Evolutionary conservation across 495 filamentous ascomycete species (phyloP), one percentile per base, ranked within the genome.

Genomic region (Usnea hakonensis): DNA sequence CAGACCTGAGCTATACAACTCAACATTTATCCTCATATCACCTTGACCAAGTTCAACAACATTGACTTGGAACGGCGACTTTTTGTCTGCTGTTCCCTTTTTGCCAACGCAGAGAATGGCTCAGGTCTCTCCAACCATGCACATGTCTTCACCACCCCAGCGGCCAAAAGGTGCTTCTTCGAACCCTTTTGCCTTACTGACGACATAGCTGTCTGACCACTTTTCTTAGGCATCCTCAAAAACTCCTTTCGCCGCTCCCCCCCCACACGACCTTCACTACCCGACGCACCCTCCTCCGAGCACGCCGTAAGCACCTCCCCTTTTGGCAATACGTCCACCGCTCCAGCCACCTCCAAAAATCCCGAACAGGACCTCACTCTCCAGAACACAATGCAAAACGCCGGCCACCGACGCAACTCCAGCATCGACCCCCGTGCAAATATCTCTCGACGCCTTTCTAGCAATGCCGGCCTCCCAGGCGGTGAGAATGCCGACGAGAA

Each of bases 321-420:
- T 10, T 26, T 41, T 40, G 13, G 48, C 9, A 50, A 69, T n/a
- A 50, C 70, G 5, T 73, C 75, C 41, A 55, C 69, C 14, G 69
- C 68, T 57, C 16, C 32, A 21, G 75, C 77, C 55, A 75, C 23
- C 23, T 58, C 41, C 67, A 26, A 16, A 21, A 61, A 46, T 46
- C 83, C 85, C 5, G 85, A 90, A 61, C 91, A 95, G 71, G 94
- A 98, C 62, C 77, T 97, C 60, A 92, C 90, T 16, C 83, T 96
- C 48, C 85, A 90, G 72, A 98, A 98, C 76, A 98, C 94, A 14
- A 83, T 96, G 63, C 83, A 89, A 68, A 98, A 98, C 75, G 92
- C 94, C 43, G 94, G 94, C 38, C 90, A 86, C 61, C 90, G 94
- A 50, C 88, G 89, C 53, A 90, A 88, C 21, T 95, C 90, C 0